Percentiles rank a stretch among this genome's conserved stretches.
Conservation (phyloP, 371 early-diverging fungal species). For the Mortierella sp. region DNA sequence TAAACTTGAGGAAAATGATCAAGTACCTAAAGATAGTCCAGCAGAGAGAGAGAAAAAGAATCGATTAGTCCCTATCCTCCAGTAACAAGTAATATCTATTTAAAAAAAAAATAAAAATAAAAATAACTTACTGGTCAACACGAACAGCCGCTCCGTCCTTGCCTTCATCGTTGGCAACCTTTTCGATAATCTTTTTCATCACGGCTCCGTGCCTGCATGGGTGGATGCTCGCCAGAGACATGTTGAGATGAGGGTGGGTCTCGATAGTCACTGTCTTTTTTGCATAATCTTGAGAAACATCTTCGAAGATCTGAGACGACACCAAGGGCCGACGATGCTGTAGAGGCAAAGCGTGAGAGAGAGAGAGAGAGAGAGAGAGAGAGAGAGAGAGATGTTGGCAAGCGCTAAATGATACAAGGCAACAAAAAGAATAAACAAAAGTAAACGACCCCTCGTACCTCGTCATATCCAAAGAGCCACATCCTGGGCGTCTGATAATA, state of each 20-base stretch:
- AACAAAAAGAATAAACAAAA: too few relatives aligned
- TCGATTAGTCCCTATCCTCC: too few relatives aligned
- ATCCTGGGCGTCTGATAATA: conserved; percentile 97
- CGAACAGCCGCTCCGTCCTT: conserved; percentile 72
- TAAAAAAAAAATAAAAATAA: not conserved
- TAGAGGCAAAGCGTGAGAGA: too few relatives aligned
- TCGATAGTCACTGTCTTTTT: conserved; percentile 98
- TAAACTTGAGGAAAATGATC: conserved; percentile 95
- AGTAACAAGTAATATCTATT: not conserved
- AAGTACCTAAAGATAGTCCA: conserved; percentile 72
- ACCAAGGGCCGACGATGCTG: conserved; percentile 87
- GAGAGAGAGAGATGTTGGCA: too few relatives aligned
- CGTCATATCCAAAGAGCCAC: conserved; percentile 97
- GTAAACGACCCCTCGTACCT: conserved; percentile 51
- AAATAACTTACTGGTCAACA: conserved; percentile 88
- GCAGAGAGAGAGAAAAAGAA: conserved; percentile 5
- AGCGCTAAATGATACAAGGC: too few relatives aligned
- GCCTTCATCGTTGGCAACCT: conserved; percentile 67
- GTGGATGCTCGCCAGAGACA: conserved; percentile 92
- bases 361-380: too few relatives aligned
- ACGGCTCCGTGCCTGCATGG: conserved; percentile 98
- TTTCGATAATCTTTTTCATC: conserved; percentile 95
- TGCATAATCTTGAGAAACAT: conserved; percentile 97
- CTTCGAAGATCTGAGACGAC: conserved; percentile 90
- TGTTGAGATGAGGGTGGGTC: conserved; percentile 89